Conservation (phyloP, 495 filamentous ascomycete species). For the Hypoxylon crocopeplum region DNA sequence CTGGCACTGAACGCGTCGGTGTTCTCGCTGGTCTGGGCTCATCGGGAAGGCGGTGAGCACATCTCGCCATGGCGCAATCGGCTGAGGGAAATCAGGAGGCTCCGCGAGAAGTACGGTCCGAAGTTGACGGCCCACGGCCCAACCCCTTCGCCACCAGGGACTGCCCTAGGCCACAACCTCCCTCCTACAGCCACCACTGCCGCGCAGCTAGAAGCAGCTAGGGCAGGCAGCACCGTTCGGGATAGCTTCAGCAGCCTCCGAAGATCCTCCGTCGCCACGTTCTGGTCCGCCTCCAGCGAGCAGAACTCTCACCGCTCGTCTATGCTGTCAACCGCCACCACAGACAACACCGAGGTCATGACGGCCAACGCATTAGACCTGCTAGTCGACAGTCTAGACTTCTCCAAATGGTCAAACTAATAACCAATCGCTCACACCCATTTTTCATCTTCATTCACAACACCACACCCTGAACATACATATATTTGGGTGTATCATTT, state of each 20-base stretch:
- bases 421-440: neutral
- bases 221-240: constrained; percentile 52
- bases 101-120: constrained; percentile 69
- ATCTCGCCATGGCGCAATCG: constrained; percentile 89
- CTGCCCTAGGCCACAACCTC: constrained; percentile 38
- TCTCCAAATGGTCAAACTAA: constrained; percentile 60
- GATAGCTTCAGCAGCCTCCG: constrained; percentile 59
- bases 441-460: neutral
- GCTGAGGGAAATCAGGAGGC: constrained; percentile 79
- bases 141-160: constrained; percentile 49
- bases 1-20: constrained; percentile 93
- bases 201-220: constrained; percentile 39
- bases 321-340: constrained; percentile 55
- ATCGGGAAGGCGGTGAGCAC: constrained; percentile 80
- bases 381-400: constrained; percentile 63
- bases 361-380: constrained; percentile 51
- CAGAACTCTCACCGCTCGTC: constrained; percentile 58
- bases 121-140: constrained; percentile 41
- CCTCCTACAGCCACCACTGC: constrained; percentile 6
- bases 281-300: constrained; percentile 57
- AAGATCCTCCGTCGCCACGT: constrained; percentile 61
- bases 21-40: constrained; percentile 86
- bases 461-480: no score
- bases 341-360: constrained; percentile 56
- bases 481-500: no score